Conservation (phyloP, 23 red algal genomes). For the Rhodosorus marinus region DNA sequence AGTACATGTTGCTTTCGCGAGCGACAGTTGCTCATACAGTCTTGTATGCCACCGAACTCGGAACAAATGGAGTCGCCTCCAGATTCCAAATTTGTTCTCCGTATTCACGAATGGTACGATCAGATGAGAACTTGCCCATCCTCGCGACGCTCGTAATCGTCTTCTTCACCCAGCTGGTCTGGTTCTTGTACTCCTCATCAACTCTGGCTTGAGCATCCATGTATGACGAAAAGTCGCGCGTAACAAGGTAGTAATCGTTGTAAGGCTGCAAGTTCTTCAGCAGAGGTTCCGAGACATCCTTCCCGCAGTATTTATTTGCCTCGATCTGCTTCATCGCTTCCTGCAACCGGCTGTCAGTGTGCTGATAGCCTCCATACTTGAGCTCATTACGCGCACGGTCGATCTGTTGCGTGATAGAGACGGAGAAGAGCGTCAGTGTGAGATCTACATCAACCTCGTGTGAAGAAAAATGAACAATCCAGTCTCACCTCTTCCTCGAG, state of each 20-base stretch:
- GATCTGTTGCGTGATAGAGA: slow-evolving; percentile 54
- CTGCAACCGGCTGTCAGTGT: slow-evolving; percentile 43
- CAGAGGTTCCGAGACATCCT: slow-evolving; percentile 30
- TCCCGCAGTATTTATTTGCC: slow-evolving; percentile 51
- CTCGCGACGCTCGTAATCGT: slow-evolving; percentile 56
- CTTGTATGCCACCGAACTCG: slow-evolving; percentile 78
- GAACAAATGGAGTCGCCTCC: slow-evolving; percentile 70
- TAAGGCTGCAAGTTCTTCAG: slow-evolving; percentile 40
- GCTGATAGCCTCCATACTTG: slow-evolving; percentile 50
- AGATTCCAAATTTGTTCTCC: slow-evolving; percentile 92
- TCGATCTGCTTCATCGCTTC: slow-evolving; percentile 59
- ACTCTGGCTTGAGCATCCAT: slow-evolving; percentile 86
- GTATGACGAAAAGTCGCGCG: slow-evolving; percentile 89
- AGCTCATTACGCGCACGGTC: slow-evolving; percentile 64
- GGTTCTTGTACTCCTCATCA: slow-evolving; percentile 72
- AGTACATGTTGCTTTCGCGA: too few species aligned
- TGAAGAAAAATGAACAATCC: too few species aligned
- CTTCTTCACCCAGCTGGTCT: slow-evolving; percentile 67
- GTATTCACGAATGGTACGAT: slow-evolving; percentile 93
- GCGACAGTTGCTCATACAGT: too few species aligned
- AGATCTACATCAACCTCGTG: too few species aligned
- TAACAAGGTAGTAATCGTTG: slow-evolving; percentile 96
- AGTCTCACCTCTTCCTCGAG: too few species aligned
- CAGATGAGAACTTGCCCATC: slow-evolving; percentile 90
- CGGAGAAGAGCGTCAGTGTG: too few species aligned